These are phyloP conservation scores for Mucuna pruriens DNA, from an alignment of 306 rosid genomes.

Conservation along the genomic window DNA sequence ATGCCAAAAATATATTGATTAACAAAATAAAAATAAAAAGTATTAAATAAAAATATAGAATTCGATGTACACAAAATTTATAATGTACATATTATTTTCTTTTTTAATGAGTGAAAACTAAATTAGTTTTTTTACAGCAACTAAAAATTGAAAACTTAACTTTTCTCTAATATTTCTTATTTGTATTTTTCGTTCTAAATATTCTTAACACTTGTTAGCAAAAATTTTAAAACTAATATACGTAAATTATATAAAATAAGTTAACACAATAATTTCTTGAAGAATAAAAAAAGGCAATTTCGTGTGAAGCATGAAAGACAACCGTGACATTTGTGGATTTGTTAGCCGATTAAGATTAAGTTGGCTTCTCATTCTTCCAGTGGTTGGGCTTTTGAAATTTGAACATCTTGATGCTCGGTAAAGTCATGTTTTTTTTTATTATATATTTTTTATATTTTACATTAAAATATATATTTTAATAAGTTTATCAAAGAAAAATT, in stretches of 20 bases:
- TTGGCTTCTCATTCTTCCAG: conserved; percentile 6
- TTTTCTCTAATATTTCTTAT: neutral
- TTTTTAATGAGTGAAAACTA: neutral
- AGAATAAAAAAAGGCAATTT: neutral
- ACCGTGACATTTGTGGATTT: neutral
- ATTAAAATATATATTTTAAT: neutral
- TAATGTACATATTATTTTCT: no score
- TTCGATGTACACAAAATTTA: no score
- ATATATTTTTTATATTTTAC: neutral
- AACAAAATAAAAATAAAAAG: no score
- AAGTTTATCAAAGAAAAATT: neutral
- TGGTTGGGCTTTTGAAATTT: neutral
- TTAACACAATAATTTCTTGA: neutral
- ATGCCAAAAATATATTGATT: neutral
- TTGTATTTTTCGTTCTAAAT: neutral
- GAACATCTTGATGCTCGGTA: neutral
- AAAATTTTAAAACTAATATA: neutral
- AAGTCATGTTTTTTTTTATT: neutral
- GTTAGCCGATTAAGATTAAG: neutral
- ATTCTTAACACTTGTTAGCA: neutral
- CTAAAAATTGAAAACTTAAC: no score
- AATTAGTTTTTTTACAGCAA: no score
- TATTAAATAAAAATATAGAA: no score
- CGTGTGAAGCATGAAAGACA: neutral
- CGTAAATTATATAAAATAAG: neutral